These are phyloP conservation scores for Xanthoconium separans DNA, from an alignment of 1,284 basidiomycete genomes.

Conservation along the genomic window DNA sequence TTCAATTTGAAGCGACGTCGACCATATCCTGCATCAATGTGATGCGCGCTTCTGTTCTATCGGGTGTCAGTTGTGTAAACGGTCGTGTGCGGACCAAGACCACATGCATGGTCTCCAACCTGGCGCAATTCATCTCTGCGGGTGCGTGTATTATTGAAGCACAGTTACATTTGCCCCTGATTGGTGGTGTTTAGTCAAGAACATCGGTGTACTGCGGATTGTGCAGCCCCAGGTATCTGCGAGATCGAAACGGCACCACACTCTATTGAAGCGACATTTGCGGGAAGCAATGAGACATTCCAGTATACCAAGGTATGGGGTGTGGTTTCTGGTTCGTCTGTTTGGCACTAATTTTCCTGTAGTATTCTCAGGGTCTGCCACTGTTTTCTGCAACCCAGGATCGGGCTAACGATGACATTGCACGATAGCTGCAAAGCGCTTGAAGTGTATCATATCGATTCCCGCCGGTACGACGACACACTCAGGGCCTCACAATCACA, in stretches of 20 bases:
- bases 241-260: slow-evolving; percentile 57
- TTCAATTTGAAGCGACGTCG: slow-evolving; percentile 34
- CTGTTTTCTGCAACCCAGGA: not conserved
- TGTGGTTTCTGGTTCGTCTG: not conserved
- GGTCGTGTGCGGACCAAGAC: slow-evolving; percentile 45
- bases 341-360: not conserved
- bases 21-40: slow-evolving; percentile 51
- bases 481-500: slow-evolving; percentile 49
- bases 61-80: slow-evolving; percentile 51
- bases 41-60: slow-evolving; percentile 54
- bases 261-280: slow-evolving; percentile 57
- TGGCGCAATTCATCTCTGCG: slow-evolving; percentile 52
- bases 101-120: slow-evolving; percentile 53
- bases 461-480: slow-evolving; percentile 43
- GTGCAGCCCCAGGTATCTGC: slow-evolving; percentile 49
- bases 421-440: slow-evolving; percentile 48
- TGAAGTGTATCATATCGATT: slow-evolving; percentile 48
- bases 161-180: not conserved
- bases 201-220: slow-evolving; percentile 46
- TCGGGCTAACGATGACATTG: not conserved
- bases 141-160: slow-evolving; percentile 37
- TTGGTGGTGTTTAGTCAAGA: slow-evolving; percentile 38
- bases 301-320: slow-evolving; percentile 47
- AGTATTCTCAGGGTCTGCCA: slow-evolving; percentile 31
- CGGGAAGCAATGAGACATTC: slow-evolving; percentile 44